Conservation (phyloP, 2,329 filamentous ascomycete genomes). For the Verticillium dahliae region DNA sequence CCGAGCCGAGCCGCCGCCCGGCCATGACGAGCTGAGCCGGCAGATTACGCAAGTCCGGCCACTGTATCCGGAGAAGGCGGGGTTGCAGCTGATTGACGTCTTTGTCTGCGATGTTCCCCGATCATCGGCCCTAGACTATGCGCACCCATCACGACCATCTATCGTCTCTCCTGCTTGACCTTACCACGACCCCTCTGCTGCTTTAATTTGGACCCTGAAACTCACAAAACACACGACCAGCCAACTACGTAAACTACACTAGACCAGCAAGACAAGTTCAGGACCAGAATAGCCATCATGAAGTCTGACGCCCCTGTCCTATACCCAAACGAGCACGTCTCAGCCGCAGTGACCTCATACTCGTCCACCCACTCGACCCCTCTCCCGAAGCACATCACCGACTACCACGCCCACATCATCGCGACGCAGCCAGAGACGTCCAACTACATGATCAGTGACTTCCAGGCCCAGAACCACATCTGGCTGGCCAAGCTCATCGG, state of each 20-base stretch:
- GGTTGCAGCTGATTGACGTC: background rate
- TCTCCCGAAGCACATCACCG: constrained; percentile 32
- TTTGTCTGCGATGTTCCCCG: background rate
- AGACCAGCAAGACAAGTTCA: no score
- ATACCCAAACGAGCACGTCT: constrained; percentile 34
- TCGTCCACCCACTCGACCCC: constrained; percentile 32
- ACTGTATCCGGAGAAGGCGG: background rate
- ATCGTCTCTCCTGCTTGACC: background rate
- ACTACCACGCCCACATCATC: constrained; percentile 29
- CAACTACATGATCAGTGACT: constrained; percentile 32
- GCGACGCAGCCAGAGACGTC: constrained; percentile 16
- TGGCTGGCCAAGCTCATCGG: constrained; percentile 33
- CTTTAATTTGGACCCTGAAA: no score
- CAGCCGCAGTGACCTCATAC: constrained; percentile 34
- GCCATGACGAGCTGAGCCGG: background rate
- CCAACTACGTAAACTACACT: no score
- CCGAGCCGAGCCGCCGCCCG: background rate
- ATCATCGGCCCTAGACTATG: background rate
- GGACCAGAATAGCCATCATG: constrained; percentile 20
- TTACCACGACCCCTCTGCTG: no score
- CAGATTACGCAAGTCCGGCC: background rate
- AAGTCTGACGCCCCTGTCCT: constrained; percentile 30
- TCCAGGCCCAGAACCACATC: constrained; percentile 31
- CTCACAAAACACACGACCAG: no score
- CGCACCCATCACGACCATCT: no score